Evolutionary conservation across 768 basidiomycete species (phyloP).

Genomic region (Naematelia encephala): DNA sequence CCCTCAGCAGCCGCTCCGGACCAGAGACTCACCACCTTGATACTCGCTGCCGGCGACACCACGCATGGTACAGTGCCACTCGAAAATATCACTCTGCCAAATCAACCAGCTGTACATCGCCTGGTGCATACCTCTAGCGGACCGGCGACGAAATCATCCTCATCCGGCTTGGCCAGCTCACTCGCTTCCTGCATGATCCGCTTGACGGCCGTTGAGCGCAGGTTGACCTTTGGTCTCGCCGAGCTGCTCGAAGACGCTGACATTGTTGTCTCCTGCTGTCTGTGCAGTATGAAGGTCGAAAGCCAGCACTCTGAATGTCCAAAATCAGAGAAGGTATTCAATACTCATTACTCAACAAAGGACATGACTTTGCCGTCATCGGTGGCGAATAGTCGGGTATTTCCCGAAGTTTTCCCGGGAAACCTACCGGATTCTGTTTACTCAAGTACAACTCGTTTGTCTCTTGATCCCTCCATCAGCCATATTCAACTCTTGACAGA

Average conservation of each 20-base stretch:
- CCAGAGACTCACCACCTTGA: slow-evolving; percentile 65
- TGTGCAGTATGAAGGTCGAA: background rate
- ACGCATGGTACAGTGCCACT: slow-evolving; percentile 98
- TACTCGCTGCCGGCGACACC: slow-evolving; percentile 85
- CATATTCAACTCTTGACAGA: background rate
- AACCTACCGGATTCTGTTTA: background rate
- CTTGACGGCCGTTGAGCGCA: slow-evolving; percentile 69
- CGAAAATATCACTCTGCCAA: slow-evolving; percentile 53
- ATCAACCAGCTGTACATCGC: background rate
- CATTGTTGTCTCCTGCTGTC: background rate
- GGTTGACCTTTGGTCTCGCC: slow-evolving; percentile 37
- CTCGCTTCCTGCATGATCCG: slow-evolving; percentile 94
- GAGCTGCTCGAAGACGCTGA: background rate
- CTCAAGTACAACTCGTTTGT: too few species aligned
- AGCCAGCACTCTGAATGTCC: too few species aligned
- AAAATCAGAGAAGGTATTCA: too few species aligned
- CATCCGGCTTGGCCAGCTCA: slow-evolving; percentile 71
- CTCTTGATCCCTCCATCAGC: background rate
- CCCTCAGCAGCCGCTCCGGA: background rate
- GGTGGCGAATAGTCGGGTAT: background rate
- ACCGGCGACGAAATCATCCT: slow-evolving; percentile 73
- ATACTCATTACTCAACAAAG: too few species aligned
- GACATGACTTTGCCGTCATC: too few species aligned
- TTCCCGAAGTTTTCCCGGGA: background rate
- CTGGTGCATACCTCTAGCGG: slow-evolving; percentile 64